A percentile compares a stretch with the other conserved stretches of the same genome.
Evolutionary conservation across 345 rosid genomes (phyloP).

Genomic region (Populus simonii): DNA sequence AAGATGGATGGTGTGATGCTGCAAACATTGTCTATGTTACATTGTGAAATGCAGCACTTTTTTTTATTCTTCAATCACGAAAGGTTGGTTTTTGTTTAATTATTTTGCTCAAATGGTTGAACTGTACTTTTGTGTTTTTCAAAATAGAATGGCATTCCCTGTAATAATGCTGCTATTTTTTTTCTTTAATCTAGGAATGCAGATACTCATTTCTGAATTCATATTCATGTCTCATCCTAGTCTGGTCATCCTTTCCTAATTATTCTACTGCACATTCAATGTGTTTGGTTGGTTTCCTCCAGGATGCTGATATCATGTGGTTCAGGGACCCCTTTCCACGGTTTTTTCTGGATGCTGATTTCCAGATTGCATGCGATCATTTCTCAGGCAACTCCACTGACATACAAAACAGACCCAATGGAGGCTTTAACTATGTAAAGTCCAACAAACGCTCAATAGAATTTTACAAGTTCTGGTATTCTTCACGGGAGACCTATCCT

Average conservation of each 20-base stretch:
- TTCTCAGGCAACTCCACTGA: slow-evolving; percentile 53
- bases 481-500: slow-evolving; percentile 50
- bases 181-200: background rate
- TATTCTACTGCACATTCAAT: background rate
- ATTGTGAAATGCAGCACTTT: no score
- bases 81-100: no score
- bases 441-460: slow-evolving; percentile 65
- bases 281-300: slow-evolving; percentile 16
- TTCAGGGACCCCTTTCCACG: slow-evolving; percentile 74
- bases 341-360: slow-evolving; percentile 63
- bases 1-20: no score
- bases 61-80: no score
- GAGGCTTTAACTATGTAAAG: slow-evolving; percentile 66
- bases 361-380: slow-evolving; percentile 85
- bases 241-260: background rate
- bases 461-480: slow-evolving; percentile 81
- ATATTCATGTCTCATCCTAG: slow-evolving; percentile 10
- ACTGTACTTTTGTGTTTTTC: background rate
- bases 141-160: no score
- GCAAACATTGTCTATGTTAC: no score
- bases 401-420: slow-evolving; percentile 58
- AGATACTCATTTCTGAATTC: background rate
- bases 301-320: slow-evolving; percentile 99
- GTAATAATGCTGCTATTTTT: no score
- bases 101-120: no score